A percentile compares a stretch with the other conserved stretches of the same genome.
Evolutionary conservation across 179 eudicot species (phyloP).

Genomic region (Beta corolliflora): DNA sequence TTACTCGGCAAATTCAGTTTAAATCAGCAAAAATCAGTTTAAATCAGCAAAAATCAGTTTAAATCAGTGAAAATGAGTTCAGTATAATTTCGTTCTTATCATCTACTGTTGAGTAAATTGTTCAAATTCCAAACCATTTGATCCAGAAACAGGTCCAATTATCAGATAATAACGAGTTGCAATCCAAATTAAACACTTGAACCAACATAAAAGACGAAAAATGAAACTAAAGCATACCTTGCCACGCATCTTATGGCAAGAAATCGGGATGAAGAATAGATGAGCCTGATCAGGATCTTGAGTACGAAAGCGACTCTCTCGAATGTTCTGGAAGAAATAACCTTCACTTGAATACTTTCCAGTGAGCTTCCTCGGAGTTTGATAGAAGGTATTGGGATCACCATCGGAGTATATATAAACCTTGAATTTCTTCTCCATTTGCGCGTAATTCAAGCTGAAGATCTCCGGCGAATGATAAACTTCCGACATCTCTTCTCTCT

Average conservation of each 20-base stretch:
- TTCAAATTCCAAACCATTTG: neutral
- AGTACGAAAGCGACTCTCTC: slow-evolving; percentile 68
- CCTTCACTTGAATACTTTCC: slow-evolving; percentile 93
- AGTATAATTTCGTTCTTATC: no score
- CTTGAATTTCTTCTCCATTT: slow-evolving; percentile 77
- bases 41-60: no score
- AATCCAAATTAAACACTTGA: neutral
- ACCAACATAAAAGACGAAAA: neutral
- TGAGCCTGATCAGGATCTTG: slow-evolving; percentile 80
- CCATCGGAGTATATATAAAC: slow-evolving; percentile 81
- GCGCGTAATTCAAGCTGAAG: slow-evolving; percentile 62
- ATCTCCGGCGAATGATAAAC: slow-evolving; percentile 70
- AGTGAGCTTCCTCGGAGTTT: slow-evolving; percentile 85
- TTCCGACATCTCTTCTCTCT: slow-evolving; percentile 38
- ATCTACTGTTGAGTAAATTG: neutral
- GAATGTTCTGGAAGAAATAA: slow-evolving; percentile 84
- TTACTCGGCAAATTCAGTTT: no score
- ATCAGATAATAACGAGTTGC: neutral
- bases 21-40: no score
- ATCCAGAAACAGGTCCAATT: neutral
- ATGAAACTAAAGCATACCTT: slow-evolving; percentile 42
- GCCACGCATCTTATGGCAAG: slow-evolving; percentile 96
- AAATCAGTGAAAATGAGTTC: no score
- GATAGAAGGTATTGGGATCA: slow-evolving; percentile 74
- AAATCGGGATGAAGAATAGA: slow-evolving; percentile 81